phyloP scores from a whole-genome alignment of 192 early-diverging fungal species.

The Diversispora epigaea region DNA sequence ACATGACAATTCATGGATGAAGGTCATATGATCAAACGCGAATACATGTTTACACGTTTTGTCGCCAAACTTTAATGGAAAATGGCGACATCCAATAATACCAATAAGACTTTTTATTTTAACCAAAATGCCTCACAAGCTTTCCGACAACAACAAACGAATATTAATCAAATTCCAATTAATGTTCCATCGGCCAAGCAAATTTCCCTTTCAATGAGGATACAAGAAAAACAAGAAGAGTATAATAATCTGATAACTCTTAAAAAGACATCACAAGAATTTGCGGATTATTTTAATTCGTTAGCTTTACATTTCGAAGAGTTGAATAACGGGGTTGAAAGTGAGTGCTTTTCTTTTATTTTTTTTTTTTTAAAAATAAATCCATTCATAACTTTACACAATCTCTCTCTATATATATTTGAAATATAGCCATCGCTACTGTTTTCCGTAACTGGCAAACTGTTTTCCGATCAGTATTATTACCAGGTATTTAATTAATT shows the following conservation, averaged over 20 bases:
- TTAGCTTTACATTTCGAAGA: slow-evolving; percentile 11
- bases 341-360: background rate
- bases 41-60: too few relatives aligned
- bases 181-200: too few relatives aligned
- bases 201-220: background rate
- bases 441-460: slow-evolving; percentile 24
- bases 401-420: background rate
- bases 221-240: slow-evolving; percentile 24
- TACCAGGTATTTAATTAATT: slow-evolving; percentile 3
- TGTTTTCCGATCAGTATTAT: slow-evolving; percentile 10
- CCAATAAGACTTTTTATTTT: too few relatives aligned
- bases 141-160: too few relatives aligned
- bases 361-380: background rate
- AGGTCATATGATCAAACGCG: too few relatives aligned
- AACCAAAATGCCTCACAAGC: too few relatives aligned
- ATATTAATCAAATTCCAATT: too few relatives aligned
- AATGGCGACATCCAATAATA: too few relatives aligned
- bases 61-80: too few relatives aligned
- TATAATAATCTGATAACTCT: slow-evolving; percentile 10
- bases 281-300: slow-evolving; percentile 10
- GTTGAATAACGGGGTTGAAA: slow-evolving; percentile 11
- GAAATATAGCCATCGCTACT: background rate
- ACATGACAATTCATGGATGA: too few relatives aligned
- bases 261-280: slow-evolving; percentile 7
- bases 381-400: background rate